These are phyloP conservation scores for Colletotrichum spinosum DNA, from an alignment of 2,329 filamentous ascomycete genomes.

Conservation along the genomic window DNA sequence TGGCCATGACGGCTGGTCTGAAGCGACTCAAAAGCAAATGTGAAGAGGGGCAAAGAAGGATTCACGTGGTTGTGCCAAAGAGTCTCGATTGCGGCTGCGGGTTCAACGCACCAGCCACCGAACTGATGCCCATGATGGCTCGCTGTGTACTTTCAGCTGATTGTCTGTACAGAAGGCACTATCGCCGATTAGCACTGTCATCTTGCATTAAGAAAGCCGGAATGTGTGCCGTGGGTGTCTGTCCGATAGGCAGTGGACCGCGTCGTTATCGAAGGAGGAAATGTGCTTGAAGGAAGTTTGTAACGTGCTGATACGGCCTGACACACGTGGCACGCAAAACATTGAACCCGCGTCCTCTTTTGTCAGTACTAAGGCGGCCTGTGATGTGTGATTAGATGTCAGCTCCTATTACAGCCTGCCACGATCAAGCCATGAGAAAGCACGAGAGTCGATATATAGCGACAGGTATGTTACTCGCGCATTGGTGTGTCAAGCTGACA, in stretches of 20 bases:
- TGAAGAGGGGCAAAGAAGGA: neutral
- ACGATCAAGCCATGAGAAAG: too few relatives aligned
- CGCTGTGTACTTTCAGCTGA: conserved; percentile 3
- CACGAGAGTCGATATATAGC: too few relatives aligned
- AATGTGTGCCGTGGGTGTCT: neutral
- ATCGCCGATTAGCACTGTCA: conserved; percentile 8
- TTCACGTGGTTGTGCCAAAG: conserved; percentile 1
- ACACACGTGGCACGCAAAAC: conserved; percentile 10
- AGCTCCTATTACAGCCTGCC: too few relatives aligned
- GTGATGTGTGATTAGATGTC: too few relatives aligned
- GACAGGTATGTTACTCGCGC: too few relatives aligned
- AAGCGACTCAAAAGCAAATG: conserved; percentile 1
- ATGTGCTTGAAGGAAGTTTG: conserved; percentile 16
- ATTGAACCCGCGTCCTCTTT: neutral
- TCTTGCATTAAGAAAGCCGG: conserved; percentile 1
- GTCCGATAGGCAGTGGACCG: neutral
- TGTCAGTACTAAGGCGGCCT: too few relatives aligned
- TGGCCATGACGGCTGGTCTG: conserved; percentile 1
- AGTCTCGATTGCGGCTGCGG: conserved; percentile 14
- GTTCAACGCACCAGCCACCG: neutral
- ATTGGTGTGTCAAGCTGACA: too few relatives aligned
- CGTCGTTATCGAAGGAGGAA: neutral
- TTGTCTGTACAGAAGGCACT: neutral
- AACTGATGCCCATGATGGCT: conserved; percentile 11
- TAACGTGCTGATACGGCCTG: neutral